Percentiles rank a stretch among this genome's conserved stretches.
Conservation (phyloP, 2,329 filamentous ascomycete species). For the Microcyclosporella mali region DNA sequence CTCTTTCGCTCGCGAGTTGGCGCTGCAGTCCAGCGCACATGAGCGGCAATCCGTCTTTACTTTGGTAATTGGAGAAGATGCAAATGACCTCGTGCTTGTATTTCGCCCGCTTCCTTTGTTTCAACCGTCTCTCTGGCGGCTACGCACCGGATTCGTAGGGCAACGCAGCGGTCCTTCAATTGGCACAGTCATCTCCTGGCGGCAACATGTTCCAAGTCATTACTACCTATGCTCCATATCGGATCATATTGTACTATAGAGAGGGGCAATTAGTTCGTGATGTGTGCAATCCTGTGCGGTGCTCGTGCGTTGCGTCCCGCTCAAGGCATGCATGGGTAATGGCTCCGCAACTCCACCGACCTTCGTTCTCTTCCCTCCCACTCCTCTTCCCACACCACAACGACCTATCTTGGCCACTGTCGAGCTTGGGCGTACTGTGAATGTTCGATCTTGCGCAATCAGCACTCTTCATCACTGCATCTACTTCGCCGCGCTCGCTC, state of each 20-base stretch:
- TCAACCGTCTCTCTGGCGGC: conserved; percentile 11
- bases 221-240: too few relatives aligned
- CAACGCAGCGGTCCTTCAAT: too few relatives aligned
- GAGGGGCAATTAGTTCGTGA: too few relatives aligned
- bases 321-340: background rate
- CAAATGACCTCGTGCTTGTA: conserved; percentile 8
- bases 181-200: too few relatives aligned
- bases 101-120: conserved; percentile 14
- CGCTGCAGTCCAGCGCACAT: conserved; percentile 14
- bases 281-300: too few relatives aligned
- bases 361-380: background rate
- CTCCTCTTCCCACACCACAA: conserved; percentile 1
- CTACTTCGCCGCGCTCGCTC: conserved; percentile 5
- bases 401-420: conserved; percentile 4
- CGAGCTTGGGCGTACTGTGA: conserved; percentile 7
- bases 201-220: too few relatives aligned
- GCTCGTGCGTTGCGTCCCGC: background rate
- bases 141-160: conserved; percentile 5
- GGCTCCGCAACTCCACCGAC: background rate
- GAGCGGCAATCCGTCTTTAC: conserved; percentile 6
- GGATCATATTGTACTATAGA: too few relatives aligned
- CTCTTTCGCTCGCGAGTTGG: conserved; percentile 9
- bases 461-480: conserved; percentile 6
- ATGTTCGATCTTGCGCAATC: conserved; percentile 12
- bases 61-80: too few relatives aligned